Base-by-base conservation (phyloP, 1,139 yeast species). In the Ogataea hybrid region DNA sequence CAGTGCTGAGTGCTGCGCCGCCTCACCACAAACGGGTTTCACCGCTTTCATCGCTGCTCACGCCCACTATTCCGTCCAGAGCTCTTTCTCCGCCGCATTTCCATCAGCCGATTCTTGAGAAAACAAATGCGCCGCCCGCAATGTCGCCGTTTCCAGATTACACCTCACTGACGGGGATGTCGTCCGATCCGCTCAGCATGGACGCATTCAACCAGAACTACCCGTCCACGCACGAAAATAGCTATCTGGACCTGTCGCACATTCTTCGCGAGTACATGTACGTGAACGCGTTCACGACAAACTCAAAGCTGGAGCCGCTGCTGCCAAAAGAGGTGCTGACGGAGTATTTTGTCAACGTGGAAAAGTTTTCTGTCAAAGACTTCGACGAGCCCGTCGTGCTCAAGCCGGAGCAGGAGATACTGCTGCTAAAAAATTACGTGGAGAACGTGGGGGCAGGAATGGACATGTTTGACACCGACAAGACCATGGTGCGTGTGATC, bases 261-360 rank as follows among this genome's bases (percentile, higher is more conserved):
- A 53, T 51, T 5, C 40, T 54, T 14, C 34, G 53, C n/a, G 58
- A 54, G 25, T 53, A 50, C 34, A 52, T 54, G 56, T 50, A 44
- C 29, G 48, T 50, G n/a, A 51, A 49, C 36, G 57, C 57, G 3
- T 40, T 50, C n/a, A 42, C 44, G 4, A 41, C 44, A 3, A 42
- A 41, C 27, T 41, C 49, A 1, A 35, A 31, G 17, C 20, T 41
- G 32, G 42, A 29, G 14, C 42, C 42, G 10, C 9, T 30, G 2
- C 41, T 49, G 5, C 51, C 53, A 3, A 47, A 41, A n/a, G 53
- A 50, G 28, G 55, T 51, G 10, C 30, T 51, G 6, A 28, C 25
- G 15, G 47, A 50, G 25, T 51, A 51, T 21, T 51, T 51, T 28
- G 41, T 47, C 29, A 50, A 49, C 27, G 53, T 48, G 25, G 51